A percentile compares a stretch with the other conserved stretches of the same genome.
Evolutionary conservation across 2,329 filamentous ascomycete species (phyloP).

Genomic region (Botrytis deweyae): DNA sequence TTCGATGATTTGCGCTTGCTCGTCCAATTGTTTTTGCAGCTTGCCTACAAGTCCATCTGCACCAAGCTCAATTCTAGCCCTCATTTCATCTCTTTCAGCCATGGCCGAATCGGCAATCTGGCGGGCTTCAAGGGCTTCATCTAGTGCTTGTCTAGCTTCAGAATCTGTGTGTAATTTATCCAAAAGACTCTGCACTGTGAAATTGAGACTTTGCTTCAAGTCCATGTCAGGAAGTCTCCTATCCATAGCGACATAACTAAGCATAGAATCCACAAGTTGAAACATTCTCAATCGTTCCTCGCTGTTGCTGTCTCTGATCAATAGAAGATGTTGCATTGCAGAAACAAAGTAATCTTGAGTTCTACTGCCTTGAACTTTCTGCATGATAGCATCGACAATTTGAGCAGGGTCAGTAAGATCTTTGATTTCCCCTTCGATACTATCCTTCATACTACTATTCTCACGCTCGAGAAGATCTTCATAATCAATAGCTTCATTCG

Average conservation of each 20-base stretch:
- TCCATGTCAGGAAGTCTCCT: slow-evolving; percentile 93
- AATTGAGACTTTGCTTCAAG: slow-evolving; percentile 94
- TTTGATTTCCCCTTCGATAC: slow-evolving; percentile 64
- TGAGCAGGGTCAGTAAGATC: slow-evolving; percentile 91
- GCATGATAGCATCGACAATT: slow-evolving; percentile 90
- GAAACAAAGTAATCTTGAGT: slow-evolving; percentile 96
- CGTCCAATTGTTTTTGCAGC: slow-evolving; percentile 88
- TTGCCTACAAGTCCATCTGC: slow-evolving; percentile 93
- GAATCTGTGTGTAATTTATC: slow-evolving; percentile 97
- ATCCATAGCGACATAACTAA: slow-evolving; percentile 99
- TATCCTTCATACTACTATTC: slow-evolving; percentile 86
- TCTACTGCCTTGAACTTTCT: slow-evolving; percentile 76
- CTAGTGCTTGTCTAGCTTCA: slow-evolving; percentile 85
- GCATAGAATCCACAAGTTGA: slow-evolving; percentile 97
- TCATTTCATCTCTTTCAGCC: slow-evolving; percentile 95
- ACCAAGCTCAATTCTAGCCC: slow-evolving; percentile 80
- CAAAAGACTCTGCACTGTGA: slow-evolving; percentile 91
- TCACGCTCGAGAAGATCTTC: slow-evolving; percentile 94
- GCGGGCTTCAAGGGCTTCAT: slow-evolving; percentile 85
- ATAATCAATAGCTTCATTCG: slow-evolving; percentile 96
- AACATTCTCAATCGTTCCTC: slow-evolving; percentile 95
- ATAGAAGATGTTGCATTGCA: slow-evolving; percentile 88
- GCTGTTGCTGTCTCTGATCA: slow-evolving; percentile 87
- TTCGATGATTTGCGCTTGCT: slow-evolving; percentile 87
- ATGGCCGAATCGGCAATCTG: slow-evolving; percentile 95